Evolutionary conservation across 257 asterid genomes (phyloP).

Genomic region (Przewalskia tangutica): DNA sequence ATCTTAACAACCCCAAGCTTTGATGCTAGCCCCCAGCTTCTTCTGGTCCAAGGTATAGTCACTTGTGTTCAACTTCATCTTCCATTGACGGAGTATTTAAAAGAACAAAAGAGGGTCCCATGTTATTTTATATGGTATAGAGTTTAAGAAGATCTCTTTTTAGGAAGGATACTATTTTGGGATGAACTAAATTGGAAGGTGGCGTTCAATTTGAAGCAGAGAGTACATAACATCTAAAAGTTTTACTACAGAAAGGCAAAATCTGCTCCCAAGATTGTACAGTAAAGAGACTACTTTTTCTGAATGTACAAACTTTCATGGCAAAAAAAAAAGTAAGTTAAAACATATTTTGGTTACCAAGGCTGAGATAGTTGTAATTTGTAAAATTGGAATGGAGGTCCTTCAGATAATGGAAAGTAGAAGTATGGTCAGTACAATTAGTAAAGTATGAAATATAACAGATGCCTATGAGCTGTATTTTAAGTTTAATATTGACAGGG

Average conservation of each 20-base stretch:
- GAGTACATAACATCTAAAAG: background rate
- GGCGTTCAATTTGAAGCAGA: background rate
- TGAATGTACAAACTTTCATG: background rate
- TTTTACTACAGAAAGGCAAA: background rate
- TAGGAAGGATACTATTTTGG: background rate
- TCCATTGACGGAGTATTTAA: background rate
- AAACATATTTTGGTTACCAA: background rate
- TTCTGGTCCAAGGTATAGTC: background rate
- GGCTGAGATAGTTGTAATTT: background rate
- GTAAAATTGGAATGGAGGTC: background rate
- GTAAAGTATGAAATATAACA: background rate
- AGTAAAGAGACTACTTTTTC: background rate
- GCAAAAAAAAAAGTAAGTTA: background rate
- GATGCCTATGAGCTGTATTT: background rate
- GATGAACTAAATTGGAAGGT: background rate
- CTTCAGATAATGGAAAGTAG: background rate
- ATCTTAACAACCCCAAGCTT: background rate
- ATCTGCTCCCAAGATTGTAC: background rate
- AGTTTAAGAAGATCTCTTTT: background rate
- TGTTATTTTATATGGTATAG: background rate
- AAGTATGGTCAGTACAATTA: background rate
- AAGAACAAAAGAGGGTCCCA: background rate
- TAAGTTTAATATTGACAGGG: slow-evolving; percentile 32
- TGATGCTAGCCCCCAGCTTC: background rate
- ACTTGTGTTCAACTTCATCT: background rate